These are phyloP conservation scores for Asterophora lycoperdoides DNA, from an alignment of 768 basidiomycete species.

Conservation along the genomic window DNA sequence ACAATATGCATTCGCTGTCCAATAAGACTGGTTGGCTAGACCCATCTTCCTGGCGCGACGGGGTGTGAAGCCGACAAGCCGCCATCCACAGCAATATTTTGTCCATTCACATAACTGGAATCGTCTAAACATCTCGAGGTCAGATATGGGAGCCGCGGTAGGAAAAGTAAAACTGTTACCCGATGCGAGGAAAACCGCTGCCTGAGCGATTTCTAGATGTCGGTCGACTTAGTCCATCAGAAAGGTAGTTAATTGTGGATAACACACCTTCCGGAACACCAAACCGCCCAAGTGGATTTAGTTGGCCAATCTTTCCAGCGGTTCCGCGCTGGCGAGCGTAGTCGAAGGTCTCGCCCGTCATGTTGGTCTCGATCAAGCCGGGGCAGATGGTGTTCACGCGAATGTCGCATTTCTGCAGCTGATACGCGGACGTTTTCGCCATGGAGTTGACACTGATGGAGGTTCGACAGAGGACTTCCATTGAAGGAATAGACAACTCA, in stretches of 20 bases:
- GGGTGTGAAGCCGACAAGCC: slow-evolving; percentile 79
- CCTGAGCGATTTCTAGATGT: slow-evolving; percentile 75
- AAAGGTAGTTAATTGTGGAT: slow-evolving; percentile 11
- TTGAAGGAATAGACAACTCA: slow-evolving; percentile 33
- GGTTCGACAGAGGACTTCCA: not conserved
- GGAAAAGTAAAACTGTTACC: slow-evolving; percentile 41
- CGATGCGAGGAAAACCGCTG: slow-evolving; percentile 81
- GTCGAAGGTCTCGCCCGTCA: slow-evolving; percentile 79
- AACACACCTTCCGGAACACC: slow-evolving; percentile 71
- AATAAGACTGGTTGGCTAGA: slow-evolving; percentile 26
- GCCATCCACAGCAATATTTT: slow-evolving; percentile 83
- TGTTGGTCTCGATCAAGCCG: slow-evolving; percentile 89
- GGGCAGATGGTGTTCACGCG: slow-evolving; percentile 91
- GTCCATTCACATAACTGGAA: slow-evolving; percentile 89
- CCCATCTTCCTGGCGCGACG: slow-evolving; percentile 70
- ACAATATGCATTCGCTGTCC: not conserved
- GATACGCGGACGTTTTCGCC: slow-evolving; percentile 77
- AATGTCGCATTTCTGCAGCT: slow-evolving; percentile 76
- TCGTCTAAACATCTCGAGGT: slow-evolving; percentile 49
- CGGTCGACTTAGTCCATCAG: slow-evolving; percentile 8
- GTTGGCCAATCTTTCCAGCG: slow-evolving; percentile 71
- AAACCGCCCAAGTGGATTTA: slow-evolving; percentile 81
- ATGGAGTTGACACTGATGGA: slow-evolving; percentile 74
- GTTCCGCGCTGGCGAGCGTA: slow-evolving; percentile 72
- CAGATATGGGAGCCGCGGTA: not conserved